Percentiles rank a stretch among this genome's conserved stretches.
Evolutionary conservation across 225 moss, liverwort and hornwort species (phyloP).

Genomic region (Neckera pumila): DNA sequence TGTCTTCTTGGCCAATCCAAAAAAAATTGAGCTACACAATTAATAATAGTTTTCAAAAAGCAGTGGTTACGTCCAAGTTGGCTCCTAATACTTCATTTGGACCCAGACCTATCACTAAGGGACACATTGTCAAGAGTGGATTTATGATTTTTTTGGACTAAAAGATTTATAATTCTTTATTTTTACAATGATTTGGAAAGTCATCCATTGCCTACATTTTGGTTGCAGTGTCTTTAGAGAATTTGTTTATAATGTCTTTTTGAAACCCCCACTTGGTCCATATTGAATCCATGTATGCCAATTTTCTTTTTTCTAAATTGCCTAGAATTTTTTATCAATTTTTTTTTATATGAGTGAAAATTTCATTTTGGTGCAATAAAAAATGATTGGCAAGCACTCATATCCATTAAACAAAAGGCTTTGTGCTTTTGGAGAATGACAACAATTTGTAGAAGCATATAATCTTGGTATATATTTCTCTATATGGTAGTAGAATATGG

Average conservation of each 20-base stretch:
- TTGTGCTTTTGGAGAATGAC: neutral
- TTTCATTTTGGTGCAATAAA: too few species aligned
- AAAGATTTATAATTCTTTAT: too few species aligned
- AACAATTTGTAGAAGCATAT: neutral
- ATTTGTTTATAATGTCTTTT: too few species aligned
- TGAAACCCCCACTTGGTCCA: rapidly evolving
- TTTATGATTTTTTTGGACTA: neutral
- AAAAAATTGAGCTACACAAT: too few species aligned
- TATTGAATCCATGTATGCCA: neutral
- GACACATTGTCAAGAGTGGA: too few species aligned
- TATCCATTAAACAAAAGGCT: neutral
- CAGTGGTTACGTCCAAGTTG: too few species aligned
- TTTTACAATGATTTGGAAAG: too few species aligned
- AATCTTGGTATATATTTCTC: neutral
- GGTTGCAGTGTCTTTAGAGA: neutral
- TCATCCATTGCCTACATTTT: too few species aligned
- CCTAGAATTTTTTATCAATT: neutral
- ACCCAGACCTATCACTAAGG: neutral
- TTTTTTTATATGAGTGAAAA: neutral
- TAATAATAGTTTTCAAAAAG: too few species aligned
- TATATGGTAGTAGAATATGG: rapidly evolving
- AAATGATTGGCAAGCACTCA: neutral
- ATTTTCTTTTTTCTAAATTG: neutral
- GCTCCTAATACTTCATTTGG: too few species aligned
- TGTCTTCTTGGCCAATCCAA: too few species aligned